A percentile compares a stretch with the other conserved stretches of the same genome.
phyloP scores from a whole-genome alignment of 768 basidiomycete genomes.

The Mycena vulgaris region DNA sequence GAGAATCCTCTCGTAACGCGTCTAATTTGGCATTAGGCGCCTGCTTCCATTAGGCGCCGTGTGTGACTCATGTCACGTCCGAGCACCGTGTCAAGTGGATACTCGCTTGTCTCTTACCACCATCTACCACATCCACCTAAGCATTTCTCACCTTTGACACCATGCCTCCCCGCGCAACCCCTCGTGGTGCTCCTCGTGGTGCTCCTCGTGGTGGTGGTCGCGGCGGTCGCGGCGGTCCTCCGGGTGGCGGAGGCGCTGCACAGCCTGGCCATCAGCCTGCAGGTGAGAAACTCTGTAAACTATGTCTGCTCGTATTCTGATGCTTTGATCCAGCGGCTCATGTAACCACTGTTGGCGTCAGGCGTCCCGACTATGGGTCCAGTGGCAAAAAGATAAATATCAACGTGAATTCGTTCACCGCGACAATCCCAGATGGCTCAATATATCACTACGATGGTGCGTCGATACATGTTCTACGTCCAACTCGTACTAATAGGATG shows the following conservation, averaged over 20 bases:
- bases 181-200: neutral
- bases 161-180: too few relatives aligned
- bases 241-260: neutral
- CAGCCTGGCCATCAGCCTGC: constrained; percentile 12
- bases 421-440: constrained; percentile 57
- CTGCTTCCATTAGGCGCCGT: too few relatives aligned
- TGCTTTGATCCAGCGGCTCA: constrained; percentile 13
- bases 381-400: constrained; percentile 54
- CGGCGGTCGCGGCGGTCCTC: neutral
- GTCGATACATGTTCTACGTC: constrained; percentile 38
- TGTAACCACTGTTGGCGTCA: constrained; percentile 61
- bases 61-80: too few relatives aligned
- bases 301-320: neutral
- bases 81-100: too few relatives aligned
- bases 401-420: constrained; percentile 61
- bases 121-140: too few relatives aligned
- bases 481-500: constrained; percentile 19
- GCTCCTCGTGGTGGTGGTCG: neutral
- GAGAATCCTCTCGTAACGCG: too few relatives aligned
- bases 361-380: constrained; percentile 61
- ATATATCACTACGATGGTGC: constrained; percentile 74
- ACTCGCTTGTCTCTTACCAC: too few relatives aligned
- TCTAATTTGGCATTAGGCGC: too few relatives aligned
- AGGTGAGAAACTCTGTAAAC: neutral
- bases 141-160: too few relatives aligned